These are phyloP conservation scores for Cytospora mali DNA, from an alignment of 2,329 filamentous ascomycete genomes.

Conservation along the genomic window DNA sequence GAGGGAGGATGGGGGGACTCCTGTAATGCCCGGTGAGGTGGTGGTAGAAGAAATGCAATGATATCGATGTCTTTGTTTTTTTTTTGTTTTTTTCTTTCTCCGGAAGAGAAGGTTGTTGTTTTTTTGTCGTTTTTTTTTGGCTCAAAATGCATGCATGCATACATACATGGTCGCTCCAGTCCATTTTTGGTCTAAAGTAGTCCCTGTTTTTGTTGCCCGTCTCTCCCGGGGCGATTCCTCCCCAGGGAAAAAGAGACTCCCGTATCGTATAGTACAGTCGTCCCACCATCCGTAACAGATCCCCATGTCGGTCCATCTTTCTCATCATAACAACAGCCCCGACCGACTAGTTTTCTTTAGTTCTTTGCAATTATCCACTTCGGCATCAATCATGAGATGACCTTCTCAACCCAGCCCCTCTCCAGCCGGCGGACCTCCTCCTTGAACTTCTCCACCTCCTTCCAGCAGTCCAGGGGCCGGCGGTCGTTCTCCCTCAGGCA, in stretches of 20 bases:
- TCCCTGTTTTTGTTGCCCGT: not conserved
- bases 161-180: not conserved
- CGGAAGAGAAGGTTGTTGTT: not conserved
- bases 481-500: conserved; percentile 85
- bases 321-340: not conserved
- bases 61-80: not conserved
- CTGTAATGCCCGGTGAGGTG: conserved; percentile 13
- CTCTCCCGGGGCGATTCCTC: not conserved
- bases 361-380: too few relatives aligned
- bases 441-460: conserved; percentile 90
- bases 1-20: conserved; percentile 18
- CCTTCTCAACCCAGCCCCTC: conserved; percentile 83
- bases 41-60: conserved; percentile 6
- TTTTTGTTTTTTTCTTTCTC: too few relatives aligned
- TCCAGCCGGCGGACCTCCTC: conserved; percentile 84
- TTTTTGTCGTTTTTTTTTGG: too few relatives aligned
- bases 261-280: not conserved
- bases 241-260: not conserved
- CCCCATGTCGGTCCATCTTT: not conserved
- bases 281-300: not conserved
- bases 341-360: too few relatives aligned
- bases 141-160: too few relatives aligned
- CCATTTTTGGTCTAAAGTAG: conserved; percentile 2
- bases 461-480: conserved; percentile 90
- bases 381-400: conserved; percentile 53